These are phyloP conservation scores for Amphicarpaea edgeworthii DNA, from an alignment of 306 rosid genomes.

Conservation along the genomic window DNA sequence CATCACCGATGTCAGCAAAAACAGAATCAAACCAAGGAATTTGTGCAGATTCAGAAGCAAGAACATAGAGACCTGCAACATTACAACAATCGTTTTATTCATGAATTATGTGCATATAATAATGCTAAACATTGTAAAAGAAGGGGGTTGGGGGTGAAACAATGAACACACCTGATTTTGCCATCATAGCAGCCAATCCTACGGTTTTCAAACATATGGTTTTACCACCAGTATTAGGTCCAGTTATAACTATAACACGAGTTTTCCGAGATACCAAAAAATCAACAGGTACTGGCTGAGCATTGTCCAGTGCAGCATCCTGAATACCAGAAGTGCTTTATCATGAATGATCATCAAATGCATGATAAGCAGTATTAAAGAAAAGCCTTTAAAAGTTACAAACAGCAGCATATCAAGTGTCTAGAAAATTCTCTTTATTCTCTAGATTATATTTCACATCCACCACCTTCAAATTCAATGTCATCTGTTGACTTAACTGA, in stretches of 20 bases:
- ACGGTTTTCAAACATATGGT: constrained; percentile 90
- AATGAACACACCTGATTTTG: constrained; percentile 80
- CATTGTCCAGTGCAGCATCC: constrained; percentile 66
- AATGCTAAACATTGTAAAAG: neutral
- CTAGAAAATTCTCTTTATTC: no score
- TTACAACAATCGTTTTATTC: neutral
- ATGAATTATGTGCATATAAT: constrained; percentile 3
- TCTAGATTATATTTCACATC: neutral
- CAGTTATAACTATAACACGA: constrained; percentile 85
- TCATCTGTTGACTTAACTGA: constrained; percentile 58
- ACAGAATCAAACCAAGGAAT: constrained; percentile 98
- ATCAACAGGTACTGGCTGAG: constrained; percentile 83
- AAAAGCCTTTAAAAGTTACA: constrained; percentile 21
- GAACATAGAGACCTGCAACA: constrained; percentile 81
- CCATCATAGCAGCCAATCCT: constrained; percentile 98
- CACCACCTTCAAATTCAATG: neutral
- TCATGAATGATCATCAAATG: constrained; percentile 38
- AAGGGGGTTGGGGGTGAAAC: neutral
- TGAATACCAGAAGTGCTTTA: constrained; percentile 52
- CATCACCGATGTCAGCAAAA: constrained; percentile 96
- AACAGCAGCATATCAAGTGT: no score
- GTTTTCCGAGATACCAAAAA: constrained; percentile 70
- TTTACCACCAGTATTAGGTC: constrained; percentile 98
- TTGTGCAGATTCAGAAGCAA: constrained; percentile 86
- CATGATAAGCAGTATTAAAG: constrained; percentile 30